A percentile compares a stretch with the other conserved stretches of the same genome.
These are phyloP conservation scores for Trichoderma arundinaceum DNA, from an alignment of 2,329 filamentous ascomycete genomes.

Conservation along the genomic window DNA sequence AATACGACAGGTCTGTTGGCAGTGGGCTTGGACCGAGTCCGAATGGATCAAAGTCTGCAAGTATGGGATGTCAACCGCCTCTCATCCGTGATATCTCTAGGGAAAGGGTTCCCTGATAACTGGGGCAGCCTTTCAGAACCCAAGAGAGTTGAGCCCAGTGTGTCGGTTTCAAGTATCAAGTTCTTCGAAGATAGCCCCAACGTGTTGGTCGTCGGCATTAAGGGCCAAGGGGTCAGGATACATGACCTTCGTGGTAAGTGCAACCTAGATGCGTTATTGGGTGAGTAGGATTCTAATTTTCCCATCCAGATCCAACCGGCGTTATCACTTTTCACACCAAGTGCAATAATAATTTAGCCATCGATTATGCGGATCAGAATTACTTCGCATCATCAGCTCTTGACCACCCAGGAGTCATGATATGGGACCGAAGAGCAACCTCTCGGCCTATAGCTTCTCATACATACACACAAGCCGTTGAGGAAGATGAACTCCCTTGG, in stretches of 20 bases:
- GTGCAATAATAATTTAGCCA: slow-evolving; percentile 73
- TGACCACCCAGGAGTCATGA: slow-evolving; percentile 73
- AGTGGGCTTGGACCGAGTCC: slow-evolving; percentile 78
- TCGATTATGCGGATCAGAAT: slow-evolving; percentile 80
- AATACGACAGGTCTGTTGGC: slow-evolving; percentile 74
- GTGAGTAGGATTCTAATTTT: neutral
- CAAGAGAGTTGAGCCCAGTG: slow-evolving; percentile 65
- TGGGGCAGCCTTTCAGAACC: slow-evolving; percentile 60
- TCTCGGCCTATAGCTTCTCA: slow-evolving; percentile 58
- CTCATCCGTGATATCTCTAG: slow-evolving; percentile 54
- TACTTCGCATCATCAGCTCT: slow-evolving; percentile 83
- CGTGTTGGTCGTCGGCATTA: slow-evolving; percentile 76
- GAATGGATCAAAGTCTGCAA: slow-evolving; percentile 81
- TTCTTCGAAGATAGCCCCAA: slow-evolving; percentile 81
- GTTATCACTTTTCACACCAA: slow-evolving; percentile 67
- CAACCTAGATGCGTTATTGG: slow-evolving; percentile 17
- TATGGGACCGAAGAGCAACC: slow-evolving; percentile 77
- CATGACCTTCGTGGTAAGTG: slow-evolving; percentile 76
- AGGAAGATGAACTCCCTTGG: slow-evolving; percentile 67
- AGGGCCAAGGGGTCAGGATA: slow-evolving; percentile 74
- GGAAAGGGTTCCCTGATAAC: slow-evolving; percentile 57
- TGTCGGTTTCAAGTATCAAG: slow-evolving; percentile 80
- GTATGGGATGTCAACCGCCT: slow-evolving; percentile 78
- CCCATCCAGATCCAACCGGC: slow-evolving; percentile 53
- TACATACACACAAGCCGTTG: slow-evolving; percentile 62